Percentiles rank a stretch among this genome's conserved stretches.
These are phyloP conservation scores for Sarcodon aspratus DNA, from an alignment of 768 basidiomycete species.

Conservation along the genomic window DNA sequence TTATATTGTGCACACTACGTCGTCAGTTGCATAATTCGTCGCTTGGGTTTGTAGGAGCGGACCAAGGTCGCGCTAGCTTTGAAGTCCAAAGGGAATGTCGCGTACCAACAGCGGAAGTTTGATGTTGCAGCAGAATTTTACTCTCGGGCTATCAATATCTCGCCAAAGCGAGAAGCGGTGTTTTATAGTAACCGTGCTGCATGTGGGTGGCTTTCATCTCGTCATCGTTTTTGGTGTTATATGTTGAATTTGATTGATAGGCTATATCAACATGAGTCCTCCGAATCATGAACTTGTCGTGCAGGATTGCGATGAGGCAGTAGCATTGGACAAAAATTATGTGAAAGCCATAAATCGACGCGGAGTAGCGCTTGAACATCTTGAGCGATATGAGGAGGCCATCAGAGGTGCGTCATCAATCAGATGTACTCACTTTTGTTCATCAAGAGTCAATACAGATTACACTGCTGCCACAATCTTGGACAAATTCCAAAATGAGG, in stretches of 20 bases:
- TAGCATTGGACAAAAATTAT: conserved; percentile 74
- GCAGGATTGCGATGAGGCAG: conserved; percentile 80
- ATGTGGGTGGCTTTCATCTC: conserved; percentile 38
- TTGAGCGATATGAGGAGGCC: conserved; percentile 65
- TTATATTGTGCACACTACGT: background rate
- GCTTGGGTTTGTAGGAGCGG: conserved; percentile 39
- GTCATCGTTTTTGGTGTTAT: background rate
- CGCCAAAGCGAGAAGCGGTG: conserved; percentile 78
- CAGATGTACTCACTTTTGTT: background rate
- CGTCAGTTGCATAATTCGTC: background rate
- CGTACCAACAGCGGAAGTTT: conserved; percentile 56
- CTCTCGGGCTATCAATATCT: conserved; percentile 62
- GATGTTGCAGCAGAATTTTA: conserved; percentile 50
- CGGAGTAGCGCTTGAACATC: conserved; percentile 71
- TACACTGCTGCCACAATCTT: conserved; percentile 96
- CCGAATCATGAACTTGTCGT: conserved; percentile 78
- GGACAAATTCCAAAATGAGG: conserved; percentile 81
- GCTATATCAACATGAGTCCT: conserved; percentile 86
- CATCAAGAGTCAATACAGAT: conserved; percentile 33
- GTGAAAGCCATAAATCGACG: conserved; percentile 88
- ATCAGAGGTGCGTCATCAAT: conserved; percentile 48
- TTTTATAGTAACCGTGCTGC: conserved; percentile 97
- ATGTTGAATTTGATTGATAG: conserved; percentile 22
- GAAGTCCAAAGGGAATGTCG: conserved; percentile 62
- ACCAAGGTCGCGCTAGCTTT: conserved; percentile 46